These are phyloP conservation scores for Lodderomyces parapsilosis DNA, from an alignment of 1,139 yeast species.

Conservation along the genomic window DNA sequence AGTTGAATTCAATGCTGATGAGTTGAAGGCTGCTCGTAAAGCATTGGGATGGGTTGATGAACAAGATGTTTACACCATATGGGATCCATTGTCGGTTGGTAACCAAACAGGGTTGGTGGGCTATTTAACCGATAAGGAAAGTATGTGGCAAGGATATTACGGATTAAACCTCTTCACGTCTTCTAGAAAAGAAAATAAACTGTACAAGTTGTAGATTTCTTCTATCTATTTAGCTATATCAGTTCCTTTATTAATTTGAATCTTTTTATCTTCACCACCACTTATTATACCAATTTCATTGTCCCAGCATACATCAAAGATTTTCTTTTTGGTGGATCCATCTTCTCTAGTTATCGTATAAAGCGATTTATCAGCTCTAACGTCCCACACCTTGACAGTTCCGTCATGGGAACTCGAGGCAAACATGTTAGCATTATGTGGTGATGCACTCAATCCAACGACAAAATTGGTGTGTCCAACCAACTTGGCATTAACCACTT, in stretches of 20 bases:
- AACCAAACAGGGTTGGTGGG: slow-evolving; percentile 33
- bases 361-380: slow-evolving; percentile 81
- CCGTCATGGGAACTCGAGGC: slow-evolving; percentile 95
- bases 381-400: slow-evolving; percentile 93
- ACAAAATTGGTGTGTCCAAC: slow-evolving; percentile 93
- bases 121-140: slow-evolving; percentile 61
- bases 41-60: slow-evolving; percentile 64
- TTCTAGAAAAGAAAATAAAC: slow-evolving; percentile 24
- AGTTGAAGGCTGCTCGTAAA: slow-evolving; percentile 49
- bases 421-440: slow-evolving; percentile 75
- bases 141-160: slow-evolving; percentile 77
- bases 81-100: slow-evolving; percentile 15
- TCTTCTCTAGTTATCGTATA: slow-evolving; percentile 79
- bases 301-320: slow-evolving; percentile 89
- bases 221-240: slow-evolving; percentile 37
- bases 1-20: slow-evolving; percentile 69
- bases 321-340: slow-evolving; percentile 51
- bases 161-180: slow-evolving; percentile 56
- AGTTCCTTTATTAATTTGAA: slow-evolving; percentile 74
- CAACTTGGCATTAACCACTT: slow-evolving; percentile 55
- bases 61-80: slow-evolving; percentile 10
- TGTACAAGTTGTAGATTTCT: slow-evolving; percentile 3
- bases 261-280: slow-evolving; percentile 92
- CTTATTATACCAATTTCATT: slow-evolving; percentile 76
- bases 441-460: slow-evolving; percentile 70